Evolutionary conservation across 768 basidiomycete species (phyloP).

Genomic region (Saitozyma sp.): DNA sequence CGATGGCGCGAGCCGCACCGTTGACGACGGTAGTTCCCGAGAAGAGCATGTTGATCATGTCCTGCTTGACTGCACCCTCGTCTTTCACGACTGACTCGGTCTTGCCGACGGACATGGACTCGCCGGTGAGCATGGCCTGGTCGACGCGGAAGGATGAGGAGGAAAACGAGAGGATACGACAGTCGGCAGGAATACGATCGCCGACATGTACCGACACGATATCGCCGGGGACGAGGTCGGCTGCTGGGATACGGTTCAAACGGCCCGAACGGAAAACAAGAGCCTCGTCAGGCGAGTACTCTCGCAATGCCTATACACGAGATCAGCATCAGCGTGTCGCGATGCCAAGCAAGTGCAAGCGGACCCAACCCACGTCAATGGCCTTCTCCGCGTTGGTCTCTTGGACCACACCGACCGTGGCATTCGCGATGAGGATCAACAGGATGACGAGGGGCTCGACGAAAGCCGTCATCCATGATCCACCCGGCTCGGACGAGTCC

Average conservation of each 20-base stretch:
- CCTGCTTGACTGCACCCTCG: slow-evolving; percentile 84
- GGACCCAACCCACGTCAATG: slow-evolving; percentile 78
- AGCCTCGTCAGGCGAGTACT: slow-evolving; percentile 96
- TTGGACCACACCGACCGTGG: slow-evolving; percentile 95
- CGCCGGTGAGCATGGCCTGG: slow-evolving; percentile 95
- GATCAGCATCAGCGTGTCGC: not conserved
- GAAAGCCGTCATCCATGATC: slow-evolving; percentile 71
- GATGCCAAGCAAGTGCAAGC: not conserved
- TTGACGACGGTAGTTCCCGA: slow-evolving; percentile 95
- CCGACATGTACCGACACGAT: slow-evolving; percentile 88
- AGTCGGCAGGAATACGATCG: slow-evolving; percentile 94
- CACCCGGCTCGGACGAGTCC: slow-evolving; percentile 64
- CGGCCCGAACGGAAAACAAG: slow-evolving; percentile 77
- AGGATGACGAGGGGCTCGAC: slow-evolving; percentile 95
- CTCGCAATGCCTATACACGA: slow-evolving; percentile 74
- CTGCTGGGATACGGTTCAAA: slow-evolving; percentile 72
- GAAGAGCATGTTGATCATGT: slow-evolving; percentile 96
- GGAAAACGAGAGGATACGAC: slow-evolving; percentile 79
- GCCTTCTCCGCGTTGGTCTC: slow-evolving; percentile 95
- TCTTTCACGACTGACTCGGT: slow-evolving; percentile 68
- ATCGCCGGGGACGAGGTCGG: slow-evolving; percentile 91
- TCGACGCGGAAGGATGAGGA: slow-evolving; percentile 93
- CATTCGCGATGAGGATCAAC: slow-evolving; percentile 92
- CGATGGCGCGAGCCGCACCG: slow-evolving; percentile 81
- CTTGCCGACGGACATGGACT: slow-evolving; percentile 87